phyloP scores from a whole-genome alignment of 208 protist species.

The Wallacemonas sp. region DNA sequence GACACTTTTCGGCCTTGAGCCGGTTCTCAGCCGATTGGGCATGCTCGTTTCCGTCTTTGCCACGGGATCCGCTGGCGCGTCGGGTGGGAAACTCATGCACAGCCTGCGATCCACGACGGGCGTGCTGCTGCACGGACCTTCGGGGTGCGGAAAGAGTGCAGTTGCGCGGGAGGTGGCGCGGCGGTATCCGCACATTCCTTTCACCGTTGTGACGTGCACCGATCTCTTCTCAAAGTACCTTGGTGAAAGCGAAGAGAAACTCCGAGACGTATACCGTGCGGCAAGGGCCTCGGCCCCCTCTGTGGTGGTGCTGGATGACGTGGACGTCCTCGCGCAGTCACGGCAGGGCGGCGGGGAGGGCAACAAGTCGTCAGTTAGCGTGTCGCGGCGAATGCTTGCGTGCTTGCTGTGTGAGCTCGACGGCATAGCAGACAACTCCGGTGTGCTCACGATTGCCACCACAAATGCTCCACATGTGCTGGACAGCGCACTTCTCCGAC shows the following conservation, averaged over 20 bases:
- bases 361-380: constrained; percentile 33
- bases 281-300: constrained; percentile 61
- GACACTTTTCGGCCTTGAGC: constrained; percentile 51
- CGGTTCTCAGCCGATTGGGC: constrained; percentile 27
- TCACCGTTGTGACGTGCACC: constrained; percentile 73
- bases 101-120: constrained; percentile 59
- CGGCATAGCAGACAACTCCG: constrained; percentile 88
- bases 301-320: constrained; percentile 84
- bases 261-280: constrained; percentile 71
- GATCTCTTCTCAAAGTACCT: constrained; percentile 87
- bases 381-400: constrained; percentile 89
- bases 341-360: constrained; percentile 34
- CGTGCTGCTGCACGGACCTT: constrained; percentile 80
- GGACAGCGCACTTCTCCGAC: constrained; percentile 96
- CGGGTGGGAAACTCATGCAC: constrained; percentile 22
- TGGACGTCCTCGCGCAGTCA: constrained; percentile 77
- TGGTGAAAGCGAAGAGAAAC: constrained; percentile 84
- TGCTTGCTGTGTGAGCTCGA: constrained; percentile 97
- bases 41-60: constrained; percentile 44
- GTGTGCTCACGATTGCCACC: constrained; percentile 90
- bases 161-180: constrained; percentile 33
- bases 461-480: constrained; percentile 78
- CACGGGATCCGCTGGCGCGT: constrained; percentile 1
- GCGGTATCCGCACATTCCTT: constrained; percentile 37
- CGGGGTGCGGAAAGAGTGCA: constrained; percentile 80